Evolutionary conservation across 768 basidiomycete genomes (phyloP), one percentile per base, ranked within the genome.

Genomic region (Fistulinella prunicolor): DNA sequence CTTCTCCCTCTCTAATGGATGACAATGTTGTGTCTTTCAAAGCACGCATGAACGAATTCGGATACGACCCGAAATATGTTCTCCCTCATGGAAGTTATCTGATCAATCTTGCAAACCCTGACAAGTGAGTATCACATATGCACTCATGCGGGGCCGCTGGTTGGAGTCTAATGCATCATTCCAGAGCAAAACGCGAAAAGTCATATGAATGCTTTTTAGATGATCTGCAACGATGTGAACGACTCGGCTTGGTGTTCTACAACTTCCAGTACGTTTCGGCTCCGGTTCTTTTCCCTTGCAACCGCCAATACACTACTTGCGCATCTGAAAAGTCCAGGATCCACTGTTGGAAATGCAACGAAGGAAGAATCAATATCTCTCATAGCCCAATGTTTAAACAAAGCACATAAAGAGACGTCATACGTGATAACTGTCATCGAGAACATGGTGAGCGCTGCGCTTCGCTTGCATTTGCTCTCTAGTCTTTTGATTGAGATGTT

Each of bases 61-160:
- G 79, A 2, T 92, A 92, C 61, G 68, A 76, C 1, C 67, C 77
- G 3, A 67, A 70, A n/a, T 68, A 85, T 50, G 73, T 93, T 2
- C 68, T 94, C 3, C 89, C 89, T 1, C 92, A 94, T 54, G 90
- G 89, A 23, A 90, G 82, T 55, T 94, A 93, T 62, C 76, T 94
- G 23, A 78, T 93, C 41, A 94, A 94, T 59, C 75, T 93, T 1
- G 91, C 83, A 35, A 92, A 92, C 63, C 84, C 86, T 0, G 86
- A 91, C 49, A 54, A 54, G 88, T 89, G 42, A 46, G 86, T 67
- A 20, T 4, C n/a, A 21, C 20, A 16, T 38, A 20, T 44, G n/a
- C 16, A 8, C 10, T 16, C 5, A 34, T 9, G 8, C 12, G 5
- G 12, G 13, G 16, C 9, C 16, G n/a, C n/a, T n/a, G n/a, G n/a